Conservation (phyloP, 2,329 filamentous ascomycete genomes). For the Pseudocercospora fuligena region DNA sequence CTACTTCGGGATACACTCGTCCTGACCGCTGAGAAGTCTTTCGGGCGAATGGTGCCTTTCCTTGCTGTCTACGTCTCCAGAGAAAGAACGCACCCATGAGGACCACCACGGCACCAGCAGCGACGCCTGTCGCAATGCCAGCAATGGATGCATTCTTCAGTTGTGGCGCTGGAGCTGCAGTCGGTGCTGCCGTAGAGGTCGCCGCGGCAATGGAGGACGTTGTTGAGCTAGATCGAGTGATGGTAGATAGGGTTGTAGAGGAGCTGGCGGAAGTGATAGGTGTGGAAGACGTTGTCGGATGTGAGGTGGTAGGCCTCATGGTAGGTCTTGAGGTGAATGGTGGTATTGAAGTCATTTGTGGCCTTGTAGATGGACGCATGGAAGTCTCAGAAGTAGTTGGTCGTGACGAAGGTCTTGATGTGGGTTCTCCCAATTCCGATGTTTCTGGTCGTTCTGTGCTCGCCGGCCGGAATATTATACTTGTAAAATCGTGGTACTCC, state of each 20-base stretch:
- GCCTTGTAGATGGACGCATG: background rate
- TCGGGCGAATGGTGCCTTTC: constrained; percentile 24
- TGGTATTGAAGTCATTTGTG: background rate
- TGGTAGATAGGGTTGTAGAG: constrained; percentile 9
- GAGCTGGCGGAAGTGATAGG: background rate
- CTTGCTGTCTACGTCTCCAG: constrained; percentile 23
- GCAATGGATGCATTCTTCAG: constrained; percentile 24
- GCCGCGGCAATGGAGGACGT: constrained; percentile 7
- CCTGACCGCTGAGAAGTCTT: constrained; percentile 18
- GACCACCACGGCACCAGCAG: constrained; percentile 29
- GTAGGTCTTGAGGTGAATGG: background rate
- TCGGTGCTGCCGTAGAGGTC: constrained; percentile 15
- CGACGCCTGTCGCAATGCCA: constrained; percentile 30
- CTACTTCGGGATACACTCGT: constrained; percentile 30
- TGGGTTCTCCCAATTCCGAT: background rate
- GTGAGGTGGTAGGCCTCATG: background rate
- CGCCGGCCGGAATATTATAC: background rate
- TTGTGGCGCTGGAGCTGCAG: constrained; percentile 2
- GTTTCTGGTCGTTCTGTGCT: constrained; percentile 1
- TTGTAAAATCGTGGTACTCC: constrained; percentile 9
- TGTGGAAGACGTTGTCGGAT: constrained; percentile 8
- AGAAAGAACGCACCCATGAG: constrained; percentile 25
- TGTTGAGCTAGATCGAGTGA: constrained; percentile 13
- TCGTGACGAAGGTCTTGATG: background rate
- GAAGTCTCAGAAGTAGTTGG: background rate